phyloP scores from a whole-genome alignment of 352 stramenopile genomes.

The Phytophthora hybrid region DNA sequence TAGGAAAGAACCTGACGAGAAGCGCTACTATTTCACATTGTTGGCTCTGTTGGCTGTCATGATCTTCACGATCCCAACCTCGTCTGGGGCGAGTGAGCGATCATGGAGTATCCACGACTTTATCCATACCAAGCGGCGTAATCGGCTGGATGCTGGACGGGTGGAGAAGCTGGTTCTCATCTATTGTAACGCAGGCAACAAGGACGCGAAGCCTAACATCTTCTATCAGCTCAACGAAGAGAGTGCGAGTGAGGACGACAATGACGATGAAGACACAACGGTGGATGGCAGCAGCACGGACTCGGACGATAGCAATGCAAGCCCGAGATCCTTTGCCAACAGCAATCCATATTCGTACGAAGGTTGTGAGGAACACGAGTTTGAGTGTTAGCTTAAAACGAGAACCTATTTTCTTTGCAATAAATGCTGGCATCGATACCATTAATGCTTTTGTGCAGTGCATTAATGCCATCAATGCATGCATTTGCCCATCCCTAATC shows the following conservation, averaged over 20 bases:
- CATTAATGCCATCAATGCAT: slow-evolving; percentile 19
- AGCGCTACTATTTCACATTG: slow-evolving; percentile 1
- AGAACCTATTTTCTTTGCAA: not conserved
- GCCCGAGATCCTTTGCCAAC: not conserved
- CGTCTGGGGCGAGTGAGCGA: slow-evolving; percentile 12
- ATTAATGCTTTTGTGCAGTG: slow-evolving; percentile 14
- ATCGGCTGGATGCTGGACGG: not conserved
- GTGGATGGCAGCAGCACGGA: not conserved
- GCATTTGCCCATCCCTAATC: slow-evolving; percentile 8
- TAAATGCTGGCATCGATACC: slow-evolving; percentile 11
- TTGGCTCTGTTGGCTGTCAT: slow-evolving; percentile 4
- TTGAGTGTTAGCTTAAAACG: slow-evolving; percentile 6
- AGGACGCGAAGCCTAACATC: slow-evolving; percentile 10
- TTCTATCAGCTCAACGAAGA: slow-evolving; percentile 11
- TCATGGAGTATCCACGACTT: slow-evolving; percentile 25
- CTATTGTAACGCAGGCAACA: slow-evolving; percentile 18
- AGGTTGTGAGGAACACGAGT: not conserved
- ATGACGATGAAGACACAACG: slow-evolving; percentile 2
- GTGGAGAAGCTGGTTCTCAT: slow-evolving; percentile 11
- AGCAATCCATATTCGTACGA: slow-evolving; percentile 12
- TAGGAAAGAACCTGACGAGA: not conserved
- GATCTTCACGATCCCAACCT: slow-evolving; percentile 14
- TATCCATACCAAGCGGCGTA: slow-evolving; percentile 18
- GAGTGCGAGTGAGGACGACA: slow-evolving; percentile 3
- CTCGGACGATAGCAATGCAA: slow-evolving; percentile 1